These are phyloP conservation scores for Xylaria intraflava DNA, from an alignment of 495 filamentous ascomycete genomes.

Conservation along the genomic window DNA sequence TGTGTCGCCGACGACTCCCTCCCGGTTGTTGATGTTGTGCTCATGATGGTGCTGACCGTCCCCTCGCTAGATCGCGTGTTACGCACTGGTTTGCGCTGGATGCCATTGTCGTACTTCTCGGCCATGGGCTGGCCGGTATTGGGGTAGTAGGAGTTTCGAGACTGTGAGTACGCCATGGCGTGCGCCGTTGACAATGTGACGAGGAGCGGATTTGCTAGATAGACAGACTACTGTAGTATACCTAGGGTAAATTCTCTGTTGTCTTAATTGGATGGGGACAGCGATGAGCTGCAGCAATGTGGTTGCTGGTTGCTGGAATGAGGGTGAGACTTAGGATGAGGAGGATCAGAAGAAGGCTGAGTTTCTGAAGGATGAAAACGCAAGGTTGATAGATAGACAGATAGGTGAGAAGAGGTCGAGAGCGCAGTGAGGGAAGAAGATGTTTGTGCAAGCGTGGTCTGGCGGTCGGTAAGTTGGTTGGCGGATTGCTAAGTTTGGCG, in stretches of 20 bases:
- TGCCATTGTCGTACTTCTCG: constrained; percentile 35
- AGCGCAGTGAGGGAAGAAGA: background rate
- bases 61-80: constrained; percentile 56
- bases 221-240: constrained; percentile 1
- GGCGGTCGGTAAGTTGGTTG: constrained; percentile 21
- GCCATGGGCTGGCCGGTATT: constrained; percentile 16
- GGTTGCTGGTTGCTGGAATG: constrained; percentile 16
- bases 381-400: too few species aligned
- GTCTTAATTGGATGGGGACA: constrained; percentile 6
- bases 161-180: constrained; percentile 39
- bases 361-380: constrained; percentile 2
- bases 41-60: constrained; percentile 69
- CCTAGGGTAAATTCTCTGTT: background rate
- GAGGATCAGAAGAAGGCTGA: constrained; percentile 2
- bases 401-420: constrained; percentile 11
- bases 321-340: constrained; percentile 21
- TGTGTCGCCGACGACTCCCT: constrained; percentile 72
- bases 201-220: constrained; percentile 7
- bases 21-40: constrained; percentile 54
- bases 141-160: constrained; percentile 40
- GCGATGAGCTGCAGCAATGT: background rate
- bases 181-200: constrained; percentile 1
- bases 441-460: constrained; percentile 1
- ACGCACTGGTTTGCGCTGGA: constrained; percentile 34
- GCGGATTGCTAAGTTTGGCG: constrained; percentile 5